These are phyloP conservation scores for Miamiensis avidus DNA, from an alignment of 169 alveolate species.

Conservation along the genomic window DNA sequence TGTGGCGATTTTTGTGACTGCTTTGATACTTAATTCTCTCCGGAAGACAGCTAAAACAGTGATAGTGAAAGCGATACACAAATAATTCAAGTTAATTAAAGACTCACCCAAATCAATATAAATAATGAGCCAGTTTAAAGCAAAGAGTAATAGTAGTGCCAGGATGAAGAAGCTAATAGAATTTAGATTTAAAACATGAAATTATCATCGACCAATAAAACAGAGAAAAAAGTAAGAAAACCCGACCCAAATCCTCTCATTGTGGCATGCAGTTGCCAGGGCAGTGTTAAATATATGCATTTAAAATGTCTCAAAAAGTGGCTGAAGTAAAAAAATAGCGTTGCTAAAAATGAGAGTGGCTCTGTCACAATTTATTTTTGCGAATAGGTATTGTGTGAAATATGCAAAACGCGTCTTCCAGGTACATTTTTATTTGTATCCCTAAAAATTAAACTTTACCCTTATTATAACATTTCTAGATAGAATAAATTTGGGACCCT, in stretches of 20 bases:
- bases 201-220: too few species aligned
- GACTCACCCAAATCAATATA: too few species aligned
- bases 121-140: too few species aligned
- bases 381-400: slow-evolving; percentile 41
- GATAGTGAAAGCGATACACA: too few species aligned
- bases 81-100: too few species aligned
- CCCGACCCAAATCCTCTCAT: slow-evolving; percentile 70
- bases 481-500: neutral
- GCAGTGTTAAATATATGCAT: slow-evolving; percentile 72
- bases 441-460: neutral
- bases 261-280: slow-evolving; percentile 80
- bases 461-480: slow-evolving; percentile 9
- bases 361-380: slow-evolving; percentile 30
- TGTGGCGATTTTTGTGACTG: neutral
- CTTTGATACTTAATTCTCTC: neutral
- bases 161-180: neutral
- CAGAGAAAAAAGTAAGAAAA: too few species aligned
- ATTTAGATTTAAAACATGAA: neutral
- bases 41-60: too few species aligned
- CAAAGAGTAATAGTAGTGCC: neutral
- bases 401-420: slow-evolving; percentile 8
- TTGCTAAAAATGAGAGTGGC: slow-evolving; percentile 10
- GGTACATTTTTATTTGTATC: neutral
- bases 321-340: slow-evolving; percentile 44
- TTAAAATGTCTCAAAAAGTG: slow-evolving; percentile 73